A percentile compares a stretch with the other conserved stretches of the same genome.
Conservation (phyloP, 805 yeast genomes). For the Saturnispora hagleri region DNA sequence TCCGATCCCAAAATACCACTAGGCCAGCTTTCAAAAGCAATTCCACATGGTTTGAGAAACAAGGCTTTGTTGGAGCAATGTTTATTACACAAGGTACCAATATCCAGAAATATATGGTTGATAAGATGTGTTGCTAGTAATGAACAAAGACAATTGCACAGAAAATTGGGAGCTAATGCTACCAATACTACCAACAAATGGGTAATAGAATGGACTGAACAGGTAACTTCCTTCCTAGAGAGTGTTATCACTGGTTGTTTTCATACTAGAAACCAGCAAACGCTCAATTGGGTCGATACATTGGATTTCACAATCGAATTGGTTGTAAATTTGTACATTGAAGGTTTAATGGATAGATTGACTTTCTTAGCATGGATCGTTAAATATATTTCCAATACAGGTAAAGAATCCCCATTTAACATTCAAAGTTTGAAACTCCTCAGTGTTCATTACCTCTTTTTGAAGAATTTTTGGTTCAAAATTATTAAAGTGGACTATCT, state of each 20-base stretch:
- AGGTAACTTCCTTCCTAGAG: constrained; percentile 53
- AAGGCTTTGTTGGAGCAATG: constrained; percentile 66
- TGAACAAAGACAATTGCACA: constrained; percentile 51
- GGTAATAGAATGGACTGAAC: constrained; percentile 87
- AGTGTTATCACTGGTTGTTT: constrained; percentile 38
- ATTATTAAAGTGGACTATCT: constrained; percentile 45
- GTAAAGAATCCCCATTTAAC: constrained; percentile 10
- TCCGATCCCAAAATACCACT: constrained; percentile 62
- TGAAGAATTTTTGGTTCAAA: constrained; percentile 66
- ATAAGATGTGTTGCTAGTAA: constrained; percentile 80
- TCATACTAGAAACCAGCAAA: constrained; percentile 13
- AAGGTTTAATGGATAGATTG: constrained; percentile 54
- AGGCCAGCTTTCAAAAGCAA: constrained; percentile 57
- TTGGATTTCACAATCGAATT: constrained; percentile 54
- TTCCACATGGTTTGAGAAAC: constrained; percentile 87
- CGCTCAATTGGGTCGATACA: constrained; percentile 36
- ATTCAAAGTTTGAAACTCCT: constrained; percentile 19
- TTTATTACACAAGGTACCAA: constrained; percentile 57
- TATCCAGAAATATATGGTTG: constrained; percentile 83
- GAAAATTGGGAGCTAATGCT: constrained; percentile 28
- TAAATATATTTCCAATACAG: constrained; percentile 33
- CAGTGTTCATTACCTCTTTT: constrained; percentile 36
- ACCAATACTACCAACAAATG: constrained; percentile 47
- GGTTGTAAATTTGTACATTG: constrained; percentile 56
- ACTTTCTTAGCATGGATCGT: constrained; percentile 58